Evolutionary conservation across 2,329 filamentous ascomycete species (phyloP).

Genomic region (Malbranchea cinnamomea): DNA sequence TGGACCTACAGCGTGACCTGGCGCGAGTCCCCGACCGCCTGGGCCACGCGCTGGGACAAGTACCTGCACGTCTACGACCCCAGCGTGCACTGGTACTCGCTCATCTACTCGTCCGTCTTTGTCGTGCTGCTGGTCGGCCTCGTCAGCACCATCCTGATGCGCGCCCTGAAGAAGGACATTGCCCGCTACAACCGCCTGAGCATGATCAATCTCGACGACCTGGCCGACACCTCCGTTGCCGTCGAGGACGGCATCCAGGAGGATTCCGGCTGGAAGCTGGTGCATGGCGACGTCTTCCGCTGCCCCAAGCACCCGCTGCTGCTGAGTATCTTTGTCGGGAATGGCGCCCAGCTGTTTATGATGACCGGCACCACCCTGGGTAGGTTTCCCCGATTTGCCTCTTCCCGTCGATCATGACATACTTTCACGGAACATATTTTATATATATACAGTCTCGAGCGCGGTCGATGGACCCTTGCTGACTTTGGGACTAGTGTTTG

Average conservation of each 20-base stretch:
- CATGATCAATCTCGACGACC: constrained; percentile 75
- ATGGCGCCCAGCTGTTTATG: constrained; percentile 89
- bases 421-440: not conserved
- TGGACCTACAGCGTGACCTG: constrained; percentile 93
- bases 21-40: constrained; percentile 68
- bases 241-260: constrained; percentile 90
- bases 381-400: constrained; percentile 17
- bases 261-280: constrained; percentile 95
- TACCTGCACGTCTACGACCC: constrained; percentile 95
- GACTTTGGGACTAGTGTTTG: constrained; percentile 47
- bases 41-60: constrained; percentile 98
- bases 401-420: not conserved
- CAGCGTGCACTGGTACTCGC: constrained; percentile 97
- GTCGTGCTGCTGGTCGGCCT: constrained; percentile 83
- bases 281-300: constrained; percentile 94
- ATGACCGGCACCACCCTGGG: constrained; percentile 89
- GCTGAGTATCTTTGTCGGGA: constrained; percentile 76
- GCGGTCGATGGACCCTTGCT: constrained; percentile 8
- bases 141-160: constrained; percentile 79
- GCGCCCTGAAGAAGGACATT: constrained; percentile 87
- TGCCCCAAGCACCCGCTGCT: constrained; percentile 69
- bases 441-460: no score
- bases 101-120: constrained; percentile 90
- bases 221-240: constrained; percentile 57
- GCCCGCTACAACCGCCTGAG: constrained; percentile 92